phyloP scores from a whole-genome alignment of 169 alveolate genomes.

The Plasmodium cynomolgi region DNA sequence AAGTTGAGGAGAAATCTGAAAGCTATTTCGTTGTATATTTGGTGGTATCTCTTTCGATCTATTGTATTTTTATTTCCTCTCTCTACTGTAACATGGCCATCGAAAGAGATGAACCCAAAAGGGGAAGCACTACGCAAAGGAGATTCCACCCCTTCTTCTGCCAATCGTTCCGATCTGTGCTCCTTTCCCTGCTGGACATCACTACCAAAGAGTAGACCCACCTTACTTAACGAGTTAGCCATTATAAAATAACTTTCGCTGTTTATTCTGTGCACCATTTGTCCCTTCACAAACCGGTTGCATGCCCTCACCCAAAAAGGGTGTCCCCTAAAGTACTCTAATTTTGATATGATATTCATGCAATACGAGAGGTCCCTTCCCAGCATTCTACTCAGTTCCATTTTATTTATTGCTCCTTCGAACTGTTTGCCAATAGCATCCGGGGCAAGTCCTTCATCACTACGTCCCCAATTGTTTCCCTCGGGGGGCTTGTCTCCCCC shows the following conservation, averaged over 20 bases:
- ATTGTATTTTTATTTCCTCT: neutral
- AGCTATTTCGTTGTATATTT: conserved; percentile 43
- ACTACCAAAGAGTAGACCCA: neutral
- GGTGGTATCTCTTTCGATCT: neutral
- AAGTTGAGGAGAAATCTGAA: conserved; percentile 32
- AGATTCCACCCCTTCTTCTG: neutral
- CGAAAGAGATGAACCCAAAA: neutral
- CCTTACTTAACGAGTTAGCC: conserved; percentile 49
- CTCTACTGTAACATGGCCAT: neutral
- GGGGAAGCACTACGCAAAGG: neutral
- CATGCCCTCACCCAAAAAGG: conserved; percentile 23
- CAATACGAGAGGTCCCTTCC: conserved; percentile 70
- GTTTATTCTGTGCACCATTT: conserved; percentile 49
- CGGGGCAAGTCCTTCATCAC: neutral
- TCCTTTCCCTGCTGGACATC: neutral
- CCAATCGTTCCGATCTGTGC: neutral
- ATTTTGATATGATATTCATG: conserved; percentile 62
- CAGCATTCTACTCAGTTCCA: conserved; percentile 28
- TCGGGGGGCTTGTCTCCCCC: conserved; percentile 2
- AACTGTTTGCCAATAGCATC: conserved; percentile 4
- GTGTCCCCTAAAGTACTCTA: conserved; percentile 10
- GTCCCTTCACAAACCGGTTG: conserved; percentile 44
- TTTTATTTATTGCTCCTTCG: conserved; percentile 21
- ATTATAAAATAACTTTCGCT: conserved; percentile 24
- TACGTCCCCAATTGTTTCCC: neutral